phyloP scores from a whole-genome alignment of 345 rosid species.

The Psidium guajava region DNA sequence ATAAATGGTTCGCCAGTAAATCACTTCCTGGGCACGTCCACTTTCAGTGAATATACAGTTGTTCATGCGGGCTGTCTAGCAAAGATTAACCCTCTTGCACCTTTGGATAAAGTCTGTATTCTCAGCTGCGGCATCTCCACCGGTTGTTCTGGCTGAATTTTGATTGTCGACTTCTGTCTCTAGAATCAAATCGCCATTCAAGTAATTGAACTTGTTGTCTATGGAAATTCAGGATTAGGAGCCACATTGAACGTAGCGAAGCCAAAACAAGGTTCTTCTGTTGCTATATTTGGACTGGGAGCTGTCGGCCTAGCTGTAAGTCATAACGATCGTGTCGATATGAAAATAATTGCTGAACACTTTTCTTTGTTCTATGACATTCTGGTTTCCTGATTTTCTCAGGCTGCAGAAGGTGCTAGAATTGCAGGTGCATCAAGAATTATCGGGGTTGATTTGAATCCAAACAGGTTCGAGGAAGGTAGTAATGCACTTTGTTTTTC shows the following conservation, averaged over 20 bases:
- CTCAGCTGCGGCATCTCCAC: conserved; percentile 31
- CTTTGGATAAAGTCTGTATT: conserved; percentile 29
- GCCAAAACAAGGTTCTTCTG: conserved; percentile 17
- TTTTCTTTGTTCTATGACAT: neutral
- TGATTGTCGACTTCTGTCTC: neutral
- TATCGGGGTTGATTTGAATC: conserved; percentile 26
- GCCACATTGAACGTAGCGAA: conserved; percentile 33
- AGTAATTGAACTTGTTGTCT: neutral
- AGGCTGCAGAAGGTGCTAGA: conserved; percentile 40
- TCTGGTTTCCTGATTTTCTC: neutral
- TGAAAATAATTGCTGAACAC: neutral
- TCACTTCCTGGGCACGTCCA: conserved; percentile 27
- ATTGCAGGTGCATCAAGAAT: conserved; percentile 31
- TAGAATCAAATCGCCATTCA: too few species aligned
- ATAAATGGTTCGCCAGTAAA: conserved; percentile 15
- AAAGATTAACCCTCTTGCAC: conserved; percentile 24
- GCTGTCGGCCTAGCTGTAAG: conserved; percentile 34
- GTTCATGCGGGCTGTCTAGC: conserved; percentile 21
- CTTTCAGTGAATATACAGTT: conserved; percentile 26
- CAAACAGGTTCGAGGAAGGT: conserved; percentile 24
- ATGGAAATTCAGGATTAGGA: conserved; percentile 18
- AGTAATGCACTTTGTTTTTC: neutral
- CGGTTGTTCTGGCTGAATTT: conserved; percentile 5
- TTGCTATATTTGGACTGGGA: conserved; percentile 35
- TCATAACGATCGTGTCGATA: neutral